phyloP scores from a whole-genome alignment of 2,329 filamentous ascomycete species.

The Sarocladiaceae sp. region DNA sequence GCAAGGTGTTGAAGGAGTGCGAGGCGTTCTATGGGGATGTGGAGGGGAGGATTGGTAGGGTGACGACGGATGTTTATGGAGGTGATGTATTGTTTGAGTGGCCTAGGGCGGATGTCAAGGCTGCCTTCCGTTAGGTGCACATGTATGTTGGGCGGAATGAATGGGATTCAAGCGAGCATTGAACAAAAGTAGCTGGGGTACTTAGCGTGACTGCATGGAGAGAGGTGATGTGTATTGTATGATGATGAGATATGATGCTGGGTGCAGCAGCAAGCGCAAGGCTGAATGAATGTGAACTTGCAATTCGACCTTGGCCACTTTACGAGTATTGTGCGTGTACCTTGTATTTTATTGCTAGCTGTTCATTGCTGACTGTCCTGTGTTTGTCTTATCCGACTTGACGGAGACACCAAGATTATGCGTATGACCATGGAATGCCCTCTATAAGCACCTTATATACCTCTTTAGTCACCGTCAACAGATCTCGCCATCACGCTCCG shows the following conservation, averaged over 20 bases:
- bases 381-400: too few species aligned
- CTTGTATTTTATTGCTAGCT: too few species aligned
- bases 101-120: conserved; percentile 60
- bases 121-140: conserved; percentile 40
- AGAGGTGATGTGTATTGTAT: background rate
- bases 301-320: too few species aligned
- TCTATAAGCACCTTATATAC: too few species aligned
- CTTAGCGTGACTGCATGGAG: background rate
- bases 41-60: conserved; percentile 54
- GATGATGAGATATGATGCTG: conserved; percentile 6
- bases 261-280: background rate
- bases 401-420: too few species aligned
- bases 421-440: too few species aligned
- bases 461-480: too few species aligned
- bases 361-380: too few species aligned
- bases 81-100: conserved; percentile 63
- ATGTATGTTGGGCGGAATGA: background rate
- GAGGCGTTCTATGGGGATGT: conserved; percentile 60
- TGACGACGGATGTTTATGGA: conserved; percentile 60
- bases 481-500: too few species aligned
- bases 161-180: background rate
- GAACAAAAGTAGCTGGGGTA: too few species aligned
- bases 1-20: conserved; percentile 55
- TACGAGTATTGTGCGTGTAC: too few species aligned
- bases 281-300: background rate